phyloP scores from a whole-genome alignment of 129 eudicot genomes.

The Helichrysum umbraculigerum region DNA sequence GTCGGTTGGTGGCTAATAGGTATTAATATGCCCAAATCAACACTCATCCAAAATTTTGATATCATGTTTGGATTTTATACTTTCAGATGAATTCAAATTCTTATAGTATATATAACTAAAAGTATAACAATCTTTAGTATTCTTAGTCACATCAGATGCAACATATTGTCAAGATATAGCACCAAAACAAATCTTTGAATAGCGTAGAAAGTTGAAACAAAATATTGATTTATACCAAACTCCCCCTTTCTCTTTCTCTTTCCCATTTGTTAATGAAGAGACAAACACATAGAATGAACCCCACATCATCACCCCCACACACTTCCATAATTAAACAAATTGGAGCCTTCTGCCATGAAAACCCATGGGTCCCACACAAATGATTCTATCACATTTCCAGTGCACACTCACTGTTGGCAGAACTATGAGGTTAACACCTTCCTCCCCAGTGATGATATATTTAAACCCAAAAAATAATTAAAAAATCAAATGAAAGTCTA shows the following conservation, averaged over 20 bases:
- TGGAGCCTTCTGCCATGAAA: conserved; percentile 20
- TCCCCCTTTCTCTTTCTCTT: background rate
- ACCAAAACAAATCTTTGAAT: conserved; percentile 22
- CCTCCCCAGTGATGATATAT: conserved; percentile 6
- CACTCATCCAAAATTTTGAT: background rate
- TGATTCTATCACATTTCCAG: conserved; percentile 29
- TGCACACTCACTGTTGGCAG: conserved; percentile 26
- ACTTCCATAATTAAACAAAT: conserved; percentile 22
- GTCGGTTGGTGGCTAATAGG: background rate
- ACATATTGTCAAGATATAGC: conserved; percentile 13
- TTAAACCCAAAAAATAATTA: conserved; percentile 11
- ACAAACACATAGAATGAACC: conserved; percentile 19
- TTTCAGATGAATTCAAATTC: background rate
- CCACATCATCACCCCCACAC: conserved; percentile 29
- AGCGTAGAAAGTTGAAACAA: conserved; percentile 5
- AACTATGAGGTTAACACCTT: conserved; percentile 19
- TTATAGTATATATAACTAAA: background rate
- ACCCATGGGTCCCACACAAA: conserved; percentile 33
- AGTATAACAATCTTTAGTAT: background rate
- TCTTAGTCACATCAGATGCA: conserved; percentile 10
- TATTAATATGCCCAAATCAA: background rate
- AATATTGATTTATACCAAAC: conserved; percentile 6
- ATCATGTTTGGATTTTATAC: background rate
- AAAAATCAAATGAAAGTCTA: conserved; percentile 24
- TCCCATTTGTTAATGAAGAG: conserved; percentile 6